A percentile compares a stretch with the other conserved stretches of the same genome.
phyloP scores from a whole-genome alignment of 805 yeast species.

The Ogataea ganodermae region DNA sequence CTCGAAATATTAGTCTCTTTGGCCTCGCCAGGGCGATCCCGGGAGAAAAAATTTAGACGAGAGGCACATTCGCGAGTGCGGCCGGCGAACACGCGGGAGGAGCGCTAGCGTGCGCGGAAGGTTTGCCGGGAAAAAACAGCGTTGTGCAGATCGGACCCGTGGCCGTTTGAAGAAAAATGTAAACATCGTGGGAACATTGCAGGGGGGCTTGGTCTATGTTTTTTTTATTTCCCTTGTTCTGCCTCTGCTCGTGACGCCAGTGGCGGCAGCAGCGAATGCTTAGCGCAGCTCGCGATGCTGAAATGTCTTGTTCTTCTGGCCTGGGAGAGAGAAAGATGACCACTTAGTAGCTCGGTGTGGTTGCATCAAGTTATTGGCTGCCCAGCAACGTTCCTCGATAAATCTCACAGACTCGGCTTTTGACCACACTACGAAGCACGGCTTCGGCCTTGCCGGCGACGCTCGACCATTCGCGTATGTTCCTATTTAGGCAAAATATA shows the following conservation, averaged over 20 bases:
- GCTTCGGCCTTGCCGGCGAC: too few species aligned
- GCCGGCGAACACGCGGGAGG: background rate
- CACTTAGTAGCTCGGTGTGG: too few species aligned
- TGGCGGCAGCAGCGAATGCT: background rate
- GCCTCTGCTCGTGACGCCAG: background rate
- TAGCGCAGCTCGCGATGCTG: too few species aligned
- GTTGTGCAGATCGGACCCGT: background rate
- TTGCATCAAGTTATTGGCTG: too few species aligned
- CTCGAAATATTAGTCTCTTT: background rate
- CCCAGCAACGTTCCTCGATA: too few species aligned
- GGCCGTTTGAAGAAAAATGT: constrained; percentile 4
- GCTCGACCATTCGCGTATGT: background rate
- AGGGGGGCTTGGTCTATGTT: background rate
- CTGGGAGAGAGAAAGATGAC: too few species aligned
- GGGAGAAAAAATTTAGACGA: background rate
- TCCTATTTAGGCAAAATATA: background rate
- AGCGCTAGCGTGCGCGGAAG: too few species aligned
- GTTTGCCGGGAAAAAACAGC: background rate
- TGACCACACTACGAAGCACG: too few species aligned
- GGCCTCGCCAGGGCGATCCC: background rate
- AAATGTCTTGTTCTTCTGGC: too few species aligned
- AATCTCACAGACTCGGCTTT: too few species aligned
- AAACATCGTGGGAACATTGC: constrained; percentile 1
- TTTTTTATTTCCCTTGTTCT: background rate
- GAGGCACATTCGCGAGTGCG: too few species aligned